phyloP scores from a whole-genome alignment of 2,329 filamentous ascomycete species.

The Triangularia verruculosa region DNA sequence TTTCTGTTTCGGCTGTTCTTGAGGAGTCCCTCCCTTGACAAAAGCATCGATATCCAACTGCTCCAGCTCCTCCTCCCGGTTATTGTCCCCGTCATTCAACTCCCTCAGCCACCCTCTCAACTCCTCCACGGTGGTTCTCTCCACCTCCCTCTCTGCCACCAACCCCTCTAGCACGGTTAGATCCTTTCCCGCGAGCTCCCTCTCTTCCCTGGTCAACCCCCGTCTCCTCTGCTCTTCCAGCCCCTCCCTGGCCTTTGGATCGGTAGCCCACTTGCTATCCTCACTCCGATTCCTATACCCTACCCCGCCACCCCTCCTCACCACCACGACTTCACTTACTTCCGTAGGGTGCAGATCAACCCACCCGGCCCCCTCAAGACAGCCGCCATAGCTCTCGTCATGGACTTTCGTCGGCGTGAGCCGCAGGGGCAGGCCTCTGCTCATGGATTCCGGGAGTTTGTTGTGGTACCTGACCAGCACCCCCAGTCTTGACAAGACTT shows the following conservation, averaged over 20 bases:
- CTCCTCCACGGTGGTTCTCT: slow-evolving; percentile 14
- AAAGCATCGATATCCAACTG: slow-evolving; percentile 3
- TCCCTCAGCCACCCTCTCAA: slow-evolving; percentile 6
- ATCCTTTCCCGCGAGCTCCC: slow-evolving; percentile 13
- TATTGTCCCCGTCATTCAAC: not conserved
- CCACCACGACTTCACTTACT: slow-evolving; percentile 12
- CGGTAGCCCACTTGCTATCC: not conserved
- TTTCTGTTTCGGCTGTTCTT: not conserved
- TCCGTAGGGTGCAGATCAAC: slow-evolving; percentile 8
- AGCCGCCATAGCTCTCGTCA: slow-evolving; percentile 43
- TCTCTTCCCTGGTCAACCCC: slow-evolving; percentile 16
- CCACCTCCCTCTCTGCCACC: slow-evolving; percentile 12
- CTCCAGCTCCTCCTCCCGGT: not conserved
- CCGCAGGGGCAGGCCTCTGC: slow-evolving; percentile 37
- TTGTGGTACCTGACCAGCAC: slow-evolving; percentile 41
- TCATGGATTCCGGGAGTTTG: slow-evolving; percentile 35
- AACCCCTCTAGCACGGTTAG: slow-evolving; percentile 16
- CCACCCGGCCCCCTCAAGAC: slow-evolving; percentile 36
- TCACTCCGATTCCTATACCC: not conserved
- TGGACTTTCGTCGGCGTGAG: slow-evolving; percentile 45
- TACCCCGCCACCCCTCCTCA: slow-evolving; percentile 5
- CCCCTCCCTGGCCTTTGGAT: slow-evolving; percentile 6
- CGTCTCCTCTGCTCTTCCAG: slow-evolving; percentile 20
- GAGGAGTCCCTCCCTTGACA: not conserved
- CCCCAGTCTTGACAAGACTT: slow-evolving; percentile 41